phyloP scores from a whole-genome alignment of 2,329 filamentous ascomycete species.

The Coniochaeta sp. region DNA sequence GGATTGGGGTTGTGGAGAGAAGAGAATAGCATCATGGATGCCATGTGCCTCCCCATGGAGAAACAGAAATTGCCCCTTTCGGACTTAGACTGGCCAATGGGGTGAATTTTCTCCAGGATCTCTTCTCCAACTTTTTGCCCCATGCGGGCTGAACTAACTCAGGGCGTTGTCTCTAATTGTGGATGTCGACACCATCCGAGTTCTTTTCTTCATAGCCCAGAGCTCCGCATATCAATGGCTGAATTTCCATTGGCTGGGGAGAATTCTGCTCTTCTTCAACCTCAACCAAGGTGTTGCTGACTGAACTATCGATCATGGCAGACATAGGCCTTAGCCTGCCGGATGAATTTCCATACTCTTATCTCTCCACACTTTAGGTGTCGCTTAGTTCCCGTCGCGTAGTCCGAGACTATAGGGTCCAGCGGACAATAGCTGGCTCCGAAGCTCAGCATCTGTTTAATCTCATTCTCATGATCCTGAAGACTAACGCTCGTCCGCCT shows the following conservation, averaged over 20 bases:
- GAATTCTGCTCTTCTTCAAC: background rate
- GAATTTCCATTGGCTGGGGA: conserved; percentile 5
- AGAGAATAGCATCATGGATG: background rate
- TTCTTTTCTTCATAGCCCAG: background rate
- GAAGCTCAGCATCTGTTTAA: background rate
- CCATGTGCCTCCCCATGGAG: background rate
- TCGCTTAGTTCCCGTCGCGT: background rate
- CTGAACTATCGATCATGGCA: background rate
- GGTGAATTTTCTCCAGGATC: background rate
- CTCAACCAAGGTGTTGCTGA: too few species aligned
- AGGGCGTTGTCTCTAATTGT: too few species aligned
- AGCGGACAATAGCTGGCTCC: background rate
- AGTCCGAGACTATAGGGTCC: background rate
- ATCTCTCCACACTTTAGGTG: background rate
- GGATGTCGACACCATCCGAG: background rate
- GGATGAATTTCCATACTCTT: background rate
- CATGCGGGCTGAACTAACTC: background rate
- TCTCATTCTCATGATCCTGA: background rate
- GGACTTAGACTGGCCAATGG: background rate
- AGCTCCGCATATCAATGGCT: background rate
- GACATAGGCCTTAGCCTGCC: background rate
- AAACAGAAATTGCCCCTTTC: background rate
- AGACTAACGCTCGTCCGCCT: background rate
- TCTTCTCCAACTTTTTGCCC: background rate
- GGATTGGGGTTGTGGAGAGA: background rate